phyloP scores from a whole-genome alignment of 768 basidiomycete genomes.

The Dentipellis fragilis region DNA sequence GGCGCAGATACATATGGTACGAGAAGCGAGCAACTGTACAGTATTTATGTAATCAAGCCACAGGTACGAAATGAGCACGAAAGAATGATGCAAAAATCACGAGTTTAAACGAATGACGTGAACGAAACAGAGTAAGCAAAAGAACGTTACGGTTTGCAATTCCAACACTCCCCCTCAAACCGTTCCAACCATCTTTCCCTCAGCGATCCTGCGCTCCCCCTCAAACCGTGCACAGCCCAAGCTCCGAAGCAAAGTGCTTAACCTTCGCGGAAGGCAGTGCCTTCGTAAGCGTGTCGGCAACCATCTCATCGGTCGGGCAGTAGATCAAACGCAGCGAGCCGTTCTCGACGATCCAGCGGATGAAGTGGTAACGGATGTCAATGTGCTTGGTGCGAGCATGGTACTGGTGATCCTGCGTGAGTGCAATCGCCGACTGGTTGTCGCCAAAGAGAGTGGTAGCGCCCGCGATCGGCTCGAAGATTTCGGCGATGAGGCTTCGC shows the following conservation, averaged over 20 bases:
- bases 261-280: background rate
- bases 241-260: background rate
- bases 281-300: background rate
- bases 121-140: no score
- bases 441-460: background rate
- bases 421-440: background rate
- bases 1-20: no score
- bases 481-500: background rate
- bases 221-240: background rate
- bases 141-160: no score
- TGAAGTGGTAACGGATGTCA: conserved; percentile 1
- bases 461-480: background rate
- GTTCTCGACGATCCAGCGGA: background rate
- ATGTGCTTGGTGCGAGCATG: background rate
- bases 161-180: no score
- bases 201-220: no score
- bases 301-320: background rate
- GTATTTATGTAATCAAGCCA: no score
- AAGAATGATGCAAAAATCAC: no score
- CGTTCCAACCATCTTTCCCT: no score
- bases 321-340: background rate
- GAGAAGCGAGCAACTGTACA: no score
- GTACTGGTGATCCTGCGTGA: background rate
- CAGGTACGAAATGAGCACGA: no score
- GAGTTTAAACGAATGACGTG: no score